phyloP scores from a whole-genome alignment of 768 basidiomycete species.

The Mycena belliarum region DNA sequence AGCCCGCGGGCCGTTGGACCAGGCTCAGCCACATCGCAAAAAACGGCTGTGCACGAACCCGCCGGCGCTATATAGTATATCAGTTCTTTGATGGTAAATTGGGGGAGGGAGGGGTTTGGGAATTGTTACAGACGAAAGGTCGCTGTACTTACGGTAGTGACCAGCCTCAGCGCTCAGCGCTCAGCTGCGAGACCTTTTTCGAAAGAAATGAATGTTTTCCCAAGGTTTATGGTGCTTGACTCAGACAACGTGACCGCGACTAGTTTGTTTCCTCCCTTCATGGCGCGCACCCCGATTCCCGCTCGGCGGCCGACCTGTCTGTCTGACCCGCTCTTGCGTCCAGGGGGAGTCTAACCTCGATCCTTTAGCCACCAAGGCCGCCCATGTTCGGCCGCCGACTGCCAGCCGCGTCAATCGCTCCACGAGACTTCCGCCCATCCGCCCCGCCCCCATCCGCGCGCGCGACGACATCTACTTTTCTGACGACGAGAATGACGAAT shows the following conservation, averaged over 20 bases:
- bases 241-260: background rate
- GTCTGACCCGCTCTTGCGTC: background rate
- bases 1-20: no score
- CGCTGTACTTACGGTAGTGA: no score
- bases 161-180: no score
- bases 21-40: no score
- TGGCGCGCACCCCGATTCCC: conserved; percentile 14
- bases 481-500: conserved; percentile 29
- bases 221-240: no score
- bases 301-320: conserved; percentile 3
- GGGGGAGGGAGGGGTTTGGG: no score
- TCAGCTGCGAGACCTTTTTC: no score
- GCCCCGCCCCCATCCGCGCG: background rate
- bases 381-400: background rate
- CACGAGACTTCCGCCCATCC: conserved; percentile 6
- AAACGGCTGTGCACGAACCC: no score
- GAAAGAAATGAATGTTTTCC: no score
- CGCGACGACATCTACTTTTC: conserved; percentile 14
- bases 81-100: no score
- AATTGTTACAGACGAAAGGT: no score
- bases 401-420: conserved; percentile 8
- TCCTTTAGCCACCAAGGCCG: conserved; percentile 6
- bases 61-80: no score
- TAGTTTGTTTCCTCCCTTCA: background rate
- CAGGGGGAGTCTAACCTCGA: background rate